Percentiles rank a stretch among this genome's conserved stretches.
Conservation (phyloP, 305 asterid species). For the Fraxinus greggii region DNA sequence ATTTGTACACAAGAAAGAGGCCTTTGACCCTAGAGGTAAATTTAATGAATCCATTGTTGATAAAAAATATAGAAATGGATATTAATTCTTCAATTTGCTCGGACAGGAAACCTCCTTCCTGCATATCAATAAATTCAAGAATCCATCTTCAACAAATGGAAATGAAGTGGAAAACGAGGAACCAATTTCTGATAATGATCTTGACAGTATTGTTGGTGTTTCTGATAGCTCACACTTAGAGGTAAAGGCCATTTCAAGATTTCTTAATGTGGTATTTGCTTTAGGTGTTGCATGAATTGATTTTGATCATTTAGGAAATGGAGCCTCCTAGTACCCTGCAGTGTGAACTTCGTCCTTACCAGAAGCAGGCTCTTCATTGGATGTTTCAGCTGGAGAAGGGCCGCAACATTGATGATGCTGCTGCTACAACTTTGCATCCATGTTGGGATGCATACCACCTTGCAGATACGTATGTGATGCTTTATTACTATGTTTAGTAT, state of each 20-base stretch:
- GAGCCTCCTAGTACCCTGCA: constrained; percentile 83
- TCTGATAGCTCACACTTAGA: constrained; percentile 67
- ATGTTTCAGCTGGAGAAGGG: constrained; percentile 88
- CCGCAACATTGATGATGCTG: constrained; percentile 58
- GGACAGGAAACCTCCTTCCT: constrained; percentile 63
- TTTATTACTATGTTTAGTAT: constrained; percentile 23
- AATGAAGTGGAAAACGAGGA: constrained; percentile 66
- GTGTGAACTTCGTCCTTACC: constrained; percentile 92
- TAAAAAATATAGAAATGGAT: constrained; percentile 21
- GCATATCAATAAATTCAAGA: constrained; percentile 45
- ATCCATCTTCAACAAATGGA: constrained; percentile 45
- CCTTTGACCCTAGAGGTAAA: constrained; percentile 69
- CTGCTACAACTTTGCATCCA: constrained; percentile 74
- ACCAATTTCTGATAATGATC: constrained; percentile 81
- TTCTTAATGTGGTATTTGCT: neutral
- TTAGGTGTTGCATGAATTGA: constrained; percentile 23
- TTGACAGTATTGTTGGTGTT: constrained; percentile 88
- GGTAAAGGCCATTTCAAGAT: constrained; percentile 43
- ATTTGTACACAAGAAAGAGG: constrained; percentile 78
- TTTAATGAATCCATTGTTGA: constrained; percentile 10
- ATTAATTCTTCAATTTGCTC: constrained; percentile 26
- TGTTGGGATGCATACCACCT: constrained; percentile 96
- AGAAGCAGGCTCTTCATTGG: constrained; percentile 98
- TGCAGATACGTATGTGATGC: constrained; percentile 58
- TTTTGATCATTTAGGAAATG: constrained; percentile 63